Percentiles rank a stretch among this genome's conserved stretches.
Evolutionary conservation across 768 basidiomycete genomes (phyloP).

Genomic region (Termitomyces sp.): DNA sequence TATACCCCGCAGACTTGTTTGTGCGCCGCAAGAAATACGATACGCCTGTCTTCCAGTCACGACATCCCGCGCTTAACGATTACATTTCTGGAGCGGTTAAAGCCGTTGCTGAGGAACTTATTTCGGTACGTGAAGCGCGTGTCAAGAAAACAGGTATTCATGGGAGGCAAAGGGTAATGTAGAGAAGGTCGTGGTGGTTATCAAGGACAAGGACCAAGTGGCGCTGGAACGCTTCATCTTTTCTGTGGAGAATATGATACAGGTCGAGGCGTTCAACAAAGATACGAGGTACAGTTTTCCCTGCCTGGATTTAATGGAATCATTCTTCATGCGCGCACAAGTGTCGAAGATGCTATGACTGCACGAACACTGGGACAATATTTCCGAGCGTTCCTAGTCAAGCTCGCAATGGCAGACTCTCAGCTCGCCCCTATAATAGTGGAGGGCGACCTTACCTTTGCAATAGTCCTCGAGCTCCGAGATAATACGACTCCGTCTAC

Average conservation of each 20-base stretch:
- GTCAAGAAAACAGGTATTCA: not conserved
- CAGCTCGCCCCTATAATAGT: slow-evolving; percentile 54
- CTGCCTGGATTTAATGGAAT: not conserved
- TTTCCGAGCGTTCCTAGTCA: slow-evolving; percentile 79
- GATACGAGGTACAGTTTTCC: slow-evolving; percentile 48
- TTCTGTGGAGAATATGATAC: slow-evolving; percentile 76
- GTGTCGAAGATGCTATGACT: slow-evolving; percentile 69
- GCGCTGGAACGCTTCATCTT: slow-evolving; percentile 90
- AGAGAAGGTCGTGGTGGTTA: slow-evolving; percentile 75
- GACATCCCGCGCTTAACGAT: slow-evolving; percentile 83
- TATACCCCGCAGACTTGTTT: slow-evolving; percentile 89
- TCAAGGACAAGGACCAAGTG: slow-evolving; percentile 75
- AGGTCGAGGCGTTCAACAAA: slow-evolving; percentile 64
- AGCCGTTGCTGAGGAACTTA: slow-evolving; percentile 74
- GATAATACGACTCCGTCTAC: slow-evolving; percentile 56
- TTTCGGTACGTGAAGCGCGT: slow-evolving; percentile 35
- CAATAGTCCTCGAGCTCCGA: slow-evolving; percentile 75
- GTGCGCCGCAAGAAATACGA: slow-evolving; percentile 85
- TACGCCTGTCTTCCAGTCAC: slow-evolving; percentile 86
- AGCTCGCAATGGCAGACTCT: slow-evolving; percentile 71
- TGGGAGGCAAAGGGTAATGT: slow-evolving; percentile 55
- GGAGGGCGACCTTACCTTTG: slow-evolving; percentile 70
- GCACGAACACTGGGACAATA: slow-evolving; percentile 59
- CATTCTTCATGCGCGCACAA: slow-evolving; percentile 19
- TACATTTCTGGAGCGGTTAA: slow-evolving; percentile 88